Evolutionary conservation across 179 eudicot genomes (phyloP).

Genomic region (Patellifolia procumbens): DNA sequence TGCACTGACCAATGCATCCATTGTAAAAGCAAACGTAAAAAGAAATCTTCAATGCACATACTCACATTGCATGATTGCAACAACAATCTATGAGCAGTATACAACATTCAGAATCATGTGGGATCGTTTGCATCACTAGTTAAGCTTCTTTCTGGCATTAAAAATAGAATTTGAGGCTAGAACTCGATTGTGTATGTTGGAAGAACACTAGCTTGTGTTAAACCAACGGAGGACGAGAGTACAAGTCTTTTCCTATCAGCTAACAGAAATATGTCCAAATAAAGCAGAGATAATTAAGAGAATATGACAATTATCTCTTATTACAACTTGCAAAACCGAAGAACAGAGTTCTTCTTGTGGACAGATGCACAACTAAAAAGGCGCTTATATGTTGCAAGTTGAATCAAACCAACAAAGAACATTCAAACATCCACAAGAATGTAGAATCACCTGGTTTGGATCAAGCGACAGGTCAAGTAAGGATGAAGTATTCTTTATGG

Average conservation of each 20-base stretch:
- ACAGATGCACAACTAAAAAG: not conserved
- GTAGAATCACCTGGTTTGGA: constrained; percentile 51
- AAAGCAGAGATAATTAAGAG: not conserved
- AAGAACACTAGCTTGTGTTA: not conserved
- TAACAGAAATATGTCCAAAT: not conserved
- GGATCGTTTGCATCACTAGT: not conserved
- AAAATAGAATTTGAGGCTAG: not conserved
- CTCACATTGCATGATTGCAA: not conserved
- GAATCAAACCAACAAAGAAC: not conserved
- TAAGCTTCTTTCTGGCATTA: not conserved
- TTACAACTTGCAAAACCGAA: not conserved
- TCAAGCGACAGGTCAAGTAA: constrained; percentile 55
- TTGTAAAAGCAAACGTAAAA: not conserved
- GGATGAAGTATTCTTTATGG: constrained; percentile 55
- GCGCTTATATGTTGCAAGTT: not conserved
- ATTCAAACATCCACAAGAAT: not conserved
- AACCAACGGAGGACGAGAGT: not conserved
- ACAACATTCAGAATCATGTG: not conserved
- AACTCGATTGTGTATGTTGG: not conserved
- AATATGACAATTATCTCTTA: not conserved
- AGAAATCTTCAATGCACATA: not conserved
- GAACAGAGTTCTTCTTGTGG: not conserved
- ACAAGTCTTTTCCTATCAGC: not conserved
- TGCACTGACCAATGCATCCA: not conserved
- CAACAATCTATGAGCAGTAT: not conserved